Evolutionary conservation across 139 green algal genomes (phyloP).

Genomic region (Chlamydomonas sp.): DNA sequence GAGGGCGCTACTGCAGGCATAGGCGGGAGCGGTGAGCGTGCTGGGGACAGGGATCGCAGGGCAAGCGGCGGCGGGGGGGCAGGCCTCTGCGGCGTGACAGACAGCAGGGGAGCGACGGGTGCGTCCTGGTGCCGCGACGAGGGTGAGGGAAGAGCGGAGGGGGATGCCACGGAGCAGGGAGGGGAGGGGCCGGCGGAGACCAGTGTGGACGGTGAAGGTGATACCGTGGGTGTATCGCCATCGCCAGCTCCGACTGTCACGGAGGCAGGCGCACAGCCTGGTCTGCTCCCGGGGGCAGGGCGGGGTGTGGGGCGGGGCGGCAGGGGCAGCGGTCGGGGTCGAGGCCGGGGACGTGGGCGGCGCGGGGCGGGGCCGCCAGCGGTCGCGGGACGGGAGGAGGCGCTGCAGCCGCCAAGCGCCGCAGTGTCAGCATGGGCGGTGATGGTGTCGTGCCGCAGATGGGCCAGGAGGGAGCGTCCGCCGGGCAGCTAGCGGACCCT

Average conservation of each 20-base stretch:
- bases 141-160: too few species aligned
- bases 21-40: neutral
- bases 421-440: conserved; percentile 21
- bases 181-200: neutral
- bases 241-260: too few species aligned
- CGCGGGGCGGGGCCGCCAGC: neutral
- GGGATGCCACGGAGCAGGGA: neutral
- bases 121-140: neutral
- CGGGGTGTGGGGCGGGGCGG: neutral
- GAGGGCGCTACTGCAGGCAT: neutral
- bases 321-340: neutral
- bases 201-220: neutral
- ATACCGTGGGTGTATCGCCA: neutral
- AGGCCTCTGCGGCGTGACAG: neutral
- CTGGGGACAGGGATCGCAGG: neutral
- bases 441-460: conserved; percentile 12
- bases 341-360: neutral
- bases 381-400: neutral
- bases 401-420: neutral
- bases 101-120: conserved; percentile 8
- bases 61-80: neutral
- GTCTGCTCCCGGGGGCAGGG: neutral
- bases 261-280: neutral
- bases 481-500: neutral
- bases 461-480: neutral